Evolutionary conservation across 208 protist genomes (phyloP).

Genomic region (Acanthamoeba healyi): DNA sequence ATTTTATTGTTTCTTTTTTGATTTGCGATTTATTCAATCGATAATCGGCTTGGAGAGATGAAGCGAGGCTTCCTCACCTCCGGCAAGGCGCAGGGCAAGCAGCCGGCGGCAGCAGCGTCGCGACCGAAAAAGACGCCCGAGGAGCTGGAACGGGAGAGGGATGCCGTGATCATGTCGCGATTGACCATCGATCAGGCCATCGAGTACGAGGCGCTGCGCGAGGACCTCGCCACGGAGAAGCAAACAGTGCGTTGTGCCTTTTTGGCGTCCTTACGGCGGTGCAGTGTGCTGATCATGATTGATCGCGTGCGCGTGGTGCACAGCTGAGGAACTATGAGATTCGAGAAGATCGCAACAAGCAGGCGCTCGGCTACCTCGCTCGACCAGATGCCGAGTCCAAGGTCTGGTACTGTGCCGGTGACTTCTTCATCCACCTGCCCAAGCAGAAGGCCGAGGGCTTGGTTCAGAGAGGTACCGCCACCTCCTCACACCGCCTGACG

Average conservation of each 20-base stretch:
- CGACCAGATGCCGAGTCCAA: slow-evolving; percentile 34
- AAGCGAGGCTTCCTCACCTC: slow-evolving; percentile 23
- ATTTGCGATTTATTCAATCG: background rate
- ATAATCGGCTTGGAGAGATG: background rate
- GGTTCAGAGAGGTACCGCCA: slow-evolving; percentile 15
- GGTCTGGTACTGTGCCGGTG: slow-evolving; percentile 45
- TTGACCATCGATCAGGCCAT: slow-evolving; percentile 46
- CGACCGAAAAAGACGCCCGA: slow-evolving; percentile 16
- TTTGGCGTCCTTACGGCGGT: no score
- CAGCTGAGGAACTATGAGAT: slow-evolving; percentile 19
- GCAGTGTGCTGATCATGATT: background rate
- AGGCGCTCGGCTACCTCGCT: slow-evolving; percentile 5
- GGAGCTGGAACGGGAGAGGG: slow-evolving; percentile 11
- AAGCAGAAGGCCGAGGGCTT: slow-evolving; percentile 36
- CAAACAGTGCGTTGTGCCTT: slow-evolving; percentile 3
- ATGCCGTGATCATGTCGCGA: slow-evolving; percentile 52
- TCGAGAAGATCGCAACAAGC: slow-evolving; percentile 22
- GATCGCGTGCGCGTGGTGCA: no score
- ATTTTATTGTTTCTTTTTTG: background rate
- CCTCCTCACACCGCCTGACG: background rate
- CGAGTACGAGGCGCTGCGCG: slow-evolving; percentile 15
- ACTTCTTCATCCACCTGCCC: slow-evolving; percentile 63
- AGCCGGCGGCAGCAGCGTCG: background rate
- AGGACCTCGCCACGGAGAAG: slow-evolving; percentile 26
- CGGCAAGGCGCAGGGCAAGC: background rate